Base-by-base conservation (phyloP, 805 yeast species). In the Ogataea chonburiensis region DNA sequence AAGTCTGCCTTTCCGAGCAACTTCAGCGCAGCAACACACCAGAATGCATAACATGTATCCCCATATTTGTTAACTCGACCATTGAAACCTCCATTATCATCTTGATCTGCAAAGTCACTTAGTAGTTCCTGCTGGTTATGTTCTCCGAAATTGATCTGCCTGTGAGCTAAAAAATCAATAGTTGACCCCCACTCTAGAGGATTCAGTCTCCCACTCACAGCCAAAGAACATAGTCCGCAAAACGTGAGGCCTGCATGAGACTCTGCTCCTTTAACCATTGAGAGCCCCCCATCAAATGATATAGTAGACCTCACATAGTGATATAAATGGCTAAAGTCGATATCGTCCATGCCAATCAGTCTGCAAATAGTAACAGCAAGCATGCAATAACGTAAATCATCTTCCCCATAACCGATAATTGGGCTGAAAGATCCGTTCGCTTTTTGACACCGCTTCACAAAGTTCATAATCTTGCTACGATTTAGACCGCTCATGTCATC, bases 11-110 rank as follows among this genome's bases (percentile, higher is more conserved):
- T 14, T 5, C 47, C 43, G 0, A 86, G 49, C 10, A 81, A 47
- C 1, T 53, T 48, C 43, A 86, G 61, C 4, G 86, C 66, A 2
- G 76, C 89, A 11, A 77, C 50, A 29, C 77, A 73, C 96, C 96
- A 88, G 70, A 87, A 88, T 5, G 82, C 74, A 53, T 88, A 88
- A 63, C 97, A 88, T 0, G 95, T 82, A 58, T 88, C 97, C 3
- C 83, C 83, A 39, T 69, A 72, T 56, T 88, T 88, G 56, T 86
- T 86, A n/a, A 75, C 78, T 30, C 97, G 67, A 1, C 97, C 97
- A 57, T 87, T 86, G 55, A 85, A 79, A 0, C 91, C 91, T 2
- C 96, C 96, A 34, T 61, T 61, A 52, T 82, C 91, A 2, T 55
- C 61, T 0, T 33, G 45, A 46, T 75, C 80, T 34, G 58, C 58